These are phyloP conservation scores for Pythium folliculosum DNA, from an alignment of 352 stramenopile species.

Conservation along the genomic window DNA sequence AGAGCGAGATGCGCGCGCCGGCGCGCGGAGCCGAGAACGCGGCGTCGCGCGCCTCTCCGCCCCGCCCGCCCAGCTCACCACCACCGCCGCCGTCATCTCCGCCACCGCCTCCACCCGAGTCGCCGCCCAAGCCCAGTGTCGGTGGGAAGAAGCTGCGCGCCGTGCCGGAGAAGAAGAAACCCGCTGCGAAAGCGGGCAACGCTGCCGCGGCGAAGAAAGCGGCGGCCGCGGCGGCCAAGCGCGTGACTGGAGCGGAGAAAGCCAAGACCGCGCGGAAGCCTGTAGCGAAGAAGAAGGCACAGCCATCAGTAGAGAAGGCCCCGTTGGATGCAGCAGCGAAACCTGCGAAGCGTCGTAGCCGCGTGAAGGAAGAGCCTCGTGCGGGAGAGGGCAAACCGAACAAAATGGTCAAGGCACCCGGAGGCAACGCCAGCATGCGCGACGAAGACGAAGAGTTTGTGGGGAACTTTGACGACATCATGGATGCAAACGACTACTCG, in stretches of 20 bases:
- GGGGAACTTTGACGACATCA: conserved; percentile 45
- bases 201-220: conserved; percentile 9
- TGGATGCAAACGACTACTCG: conserved; percentile 50
- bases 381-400: not conserved
- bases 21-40: conserved; percentile 10
- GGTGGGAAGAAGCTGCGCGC: conserved; percentile 32
- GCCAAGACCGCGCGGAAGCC: not conserved
- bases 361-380: conserved; percentile 11
- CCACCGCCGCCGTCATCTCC: conserved; percentile 33
- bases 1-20: conserved; percentile 30
- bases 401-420: not conserved
- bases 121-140: conserved; percentile 1
- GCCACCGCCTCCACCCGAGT: conserved; percentile 25
- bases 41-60: conserved; percentile 25
- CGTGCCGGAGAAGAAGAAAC: conserved; percentile 24
- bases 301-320: not conserved
- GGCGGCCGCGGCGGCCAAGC: not conserved
- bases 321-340: not conserved
- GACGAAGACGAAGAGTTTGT: conserved; percentile 45
- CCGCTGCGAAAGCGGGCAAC: not conserved
- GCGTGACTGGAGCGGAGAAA: not conserved
- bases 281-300: conserved; percentile 12
- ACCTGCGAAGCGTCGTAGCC: conserved; percentile 8
- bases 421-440: conserved; percentile 19
- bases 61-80: conserved; percentile 33